Percentiles rank a stretch among this genome's conserved stretches.
phyloP scores from a whole-genome alignment of 495 filamentous ascomycete species.

The Rhypophila decipiens region DNA sequence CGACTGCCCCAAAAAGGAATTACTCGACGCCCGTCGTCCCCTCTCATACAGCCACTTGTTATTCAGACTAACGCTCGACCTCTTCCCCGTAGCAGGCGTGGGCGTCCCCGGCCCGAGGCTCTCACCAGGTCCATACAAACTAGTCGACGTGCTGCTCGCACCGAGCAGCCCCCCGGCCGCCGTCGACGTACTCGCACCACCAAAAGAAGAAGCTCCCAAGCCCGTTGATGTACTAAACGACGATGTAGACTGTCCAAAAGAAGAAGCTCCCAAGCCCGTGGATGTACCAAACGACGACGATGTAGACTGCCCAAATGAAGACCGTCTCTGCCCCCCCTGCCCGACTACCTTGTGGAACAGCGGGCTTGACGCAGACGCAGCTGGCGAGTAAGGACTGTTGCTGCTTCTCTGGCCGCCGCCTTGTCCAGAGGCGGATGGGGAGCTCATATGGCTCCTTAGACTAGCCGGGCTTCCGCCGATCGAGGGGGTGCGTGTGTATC shows the following conservation, averaged over 20 bases:
- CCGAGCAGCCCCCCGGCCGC: too few species aligned
- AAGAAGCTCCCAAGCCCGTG: constrained; percentile 36
- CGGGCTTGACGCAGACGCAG: constrained; percentile 50
- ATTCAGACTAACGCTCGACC: constrained; percentile 66
- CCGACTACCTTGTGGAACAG: constrained; percentile 62
- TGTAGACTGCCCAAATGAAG: constrained; percentile 54
- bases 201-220: too few species aligned
- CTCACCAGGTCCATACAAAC: constrained; percentile 29
- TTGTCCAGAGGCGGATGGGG: constrained; percentile 41
- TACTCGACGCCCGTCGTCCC: constrained; percentile 39
- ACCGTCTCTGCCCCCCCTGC: constrained; percentile 45
- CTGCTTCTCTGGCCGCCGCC: constrained; percentile 22
- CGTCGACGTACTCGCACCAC: too few species aligned
- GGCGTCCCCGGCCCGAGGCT: constrained; percentile 41
- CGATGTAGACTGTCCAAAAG: too few species aligned
- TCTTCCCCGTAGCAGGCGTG: constrained; percentile 60
- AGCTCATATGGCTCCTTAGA: constrained; percentile 42
- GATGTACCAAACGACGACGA: constrained; percentile 59
- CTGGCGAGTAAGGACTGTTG: constrained; percentile 25
- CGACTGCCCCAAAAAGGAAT: constrained; percentile 26
- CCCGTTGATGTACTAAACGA: too few species aligned
- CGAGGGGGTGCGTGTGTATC: constrained; percentile 70
- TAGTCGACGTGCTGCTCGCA: constrained; percentile 43
- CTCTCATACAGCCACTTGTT: constrained; percentile 93
- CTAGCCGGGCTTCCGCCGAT: constrained; percentile 45